Base-by-base conservation (phyloP, 2,329 filamentous ascomycete species). In the Arthrobotrys iridis region DNA sequence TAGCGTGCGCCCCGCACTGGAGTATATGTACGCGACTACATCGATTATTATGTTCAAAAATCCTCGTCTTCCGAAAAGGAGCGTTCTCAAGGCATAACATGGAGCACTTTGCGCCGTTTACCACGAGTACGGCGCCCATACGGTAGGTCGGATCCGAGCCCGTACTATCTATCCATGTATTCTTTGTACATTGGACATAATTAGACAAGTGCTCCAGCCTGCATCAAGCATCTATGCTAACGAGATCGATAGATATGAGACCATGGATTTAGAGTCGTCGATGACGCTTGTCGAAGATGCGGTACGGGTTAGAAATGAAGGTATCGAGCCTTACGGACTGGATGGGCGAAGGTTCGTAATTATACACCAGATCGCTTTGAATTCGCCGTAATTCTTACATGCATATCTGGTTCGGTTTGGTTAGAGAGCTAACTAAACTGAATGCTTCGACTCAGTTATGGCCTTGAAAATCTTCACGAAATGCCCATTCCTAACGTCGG, bases 91-190 rank as follows among this genome's bases (percentile, higher is more conserved):
- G n/a, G n/a, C n/a, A n/a, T n/a, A n/a, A n/a, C n/a, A 65, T 65
- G 62, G 62, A 65, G 35, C 46, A 45, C 30, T 65, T 65, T 35
- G 62, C 62, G 1, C 62, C 62, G 2, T 65, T 65, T 45, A 10
- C 48, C 2, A 6, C 33, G 20, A 55, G 24, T 57, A 18, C 22
- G 5, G 20, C 45, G 43, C 18, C 2, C 13, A 10, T 2, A n/a
- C 43, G 43, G 43, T 46, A 46, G n/a, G 43, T 24, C n/a, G n/a
- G n/a, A n/a, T n/a, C n/a, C n/a, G n/a, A n/a, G n/a, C n/a, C n/a
- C n/a, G n/a, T n/a, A n/a, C n/a, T n/a, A n/a, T n/a, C n/a, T n/a
- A n/a, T n/a, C n/a, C n/a, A n/a, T n/a, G n/a, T n/a, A n/a, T n/a
- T n/a, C n/a, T n/a, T n/a, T n/a, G n/a, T n/a, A n/a, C n/a, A n/a